Evolutionary conservation across 139 green algal genomes (phyloP), one percentile per base, ranked within the genome.

Genomic region (Auxenochlorella pyrenoidosa): DNA sequence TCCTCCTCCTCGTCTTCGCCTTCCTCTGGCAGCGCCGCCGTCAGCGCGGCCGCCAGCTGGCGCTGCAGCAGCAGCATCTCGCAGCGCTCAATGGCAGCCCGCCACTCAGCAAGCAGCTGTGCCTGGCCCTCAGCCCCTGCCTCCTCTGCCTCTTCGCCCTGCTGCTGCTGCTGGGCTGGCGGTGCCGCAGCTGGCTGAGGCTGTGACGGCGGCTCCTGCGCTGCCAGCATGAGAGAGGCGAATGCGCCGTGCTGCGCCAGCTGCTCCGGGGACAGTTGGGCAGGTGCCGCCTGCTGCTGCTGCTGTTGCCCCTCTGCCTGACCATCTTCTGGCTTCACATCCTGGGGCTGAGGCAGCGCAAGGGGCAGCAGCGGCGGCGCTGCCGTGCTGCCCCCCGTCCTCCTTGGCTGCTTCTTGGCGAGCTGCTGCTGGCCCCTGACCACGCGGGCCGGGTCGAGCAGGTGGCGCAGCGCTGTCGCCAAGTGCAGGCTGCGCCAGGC

Each of bases 31-130:
- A 83, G 79, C 36, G 43, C 16, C 2, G 54, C 36, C 21, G 34
- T 44, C 58, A 90, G 86, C 2, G 36, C 5, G 38, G 51, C 59
- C 5, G 34, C 28, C 40, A 88, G 28, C 72, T 83, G 79, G 34
- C 79, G 72, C 82, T 90, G 86, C 76, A 87, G 72, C 72, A 90
- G 79, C 51, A 79, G 41, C 86, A 90, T 82, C 66, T 90, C 81
- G 73, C 79, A 81, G 38, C 86, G 30, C n/a, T 85, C 79, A 22
- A 43, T 60, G 16, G 86, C 79, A 1, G 36, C 59, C 70, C 15
- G 26, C 79, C 80, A 87, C 54, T 80, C 43, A 0, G 54, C 30
- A 60, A 84, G 28, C 77, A 75, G 41, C 77, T 28, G 13, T 51
- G 32, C 40, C 59, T 30, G 71, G 15, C 72, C n/a, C 28, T 68